Conservation (phyloP, 164 flowering plant species). For the Pachysandra terminalis region DNA sequence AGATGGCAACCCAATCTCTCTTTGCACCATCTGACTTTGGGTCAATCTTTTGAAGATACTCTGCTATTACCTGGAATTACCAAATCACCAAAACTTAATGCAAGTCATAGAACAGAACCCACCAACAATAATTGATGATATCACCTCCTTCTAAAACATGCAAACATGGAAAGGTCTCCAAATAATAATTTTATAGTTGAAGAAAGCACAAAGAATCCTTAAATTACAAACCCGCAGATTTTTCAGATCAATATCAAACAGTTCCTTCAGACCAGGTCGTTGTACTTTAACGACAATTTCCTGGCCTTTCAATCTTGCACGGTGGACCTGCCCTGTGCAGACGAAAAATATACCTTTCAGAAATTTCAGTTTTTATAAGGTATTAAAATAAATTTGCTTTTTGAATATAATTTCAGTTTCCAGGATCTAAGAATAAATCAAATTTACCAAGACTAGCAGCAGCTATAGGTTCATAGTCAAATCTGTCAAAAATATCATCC, state of each 20-base stretch:
- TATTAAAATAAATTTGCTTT: background rate
- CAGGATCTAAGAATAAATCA: background rate
- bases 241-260: slow-evolving; percentile 95
- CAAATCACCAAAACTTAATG: slow-evolving; percentile 5
- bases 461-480: slow-evolving; percentile 93
- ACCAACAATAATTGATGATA: background rate
- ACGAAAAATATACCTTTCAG: slow-evolving; percentile 6
- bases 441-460: slow-evolving; percentile 97
- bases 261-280: slow-evolving; percentile 94
- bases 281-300: slow-evolving; percentile 96
- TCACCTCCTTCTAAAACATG: background rate
- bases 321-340: slow-evolving; percentile 91
- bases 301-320: slow-evolving; percentile 81
- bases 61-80: slow-evolving; percentile 72
- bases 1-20: slow-evolving; percentile 99
- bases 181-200: too few species aligned
- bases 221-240: slow-evolving; percentile 73
- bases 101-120: background rate
- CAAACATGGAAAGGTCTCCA: too few species aligned
- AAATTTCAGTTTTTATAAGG: background rate
- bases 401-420: background rate
- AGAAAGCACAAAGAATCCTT: too few species aligned
- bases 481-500: slow-evolving; percentile 60
- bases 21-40: slow-evolving; percentile 99
- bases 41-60: slow-evolving; percentile 95